These are phyloP conservation scores for Physcomitrellopsis africana DNA, from an alignment of 225 moss, liverwort and hornwort species.

Conservation along the genomic window DNA sequence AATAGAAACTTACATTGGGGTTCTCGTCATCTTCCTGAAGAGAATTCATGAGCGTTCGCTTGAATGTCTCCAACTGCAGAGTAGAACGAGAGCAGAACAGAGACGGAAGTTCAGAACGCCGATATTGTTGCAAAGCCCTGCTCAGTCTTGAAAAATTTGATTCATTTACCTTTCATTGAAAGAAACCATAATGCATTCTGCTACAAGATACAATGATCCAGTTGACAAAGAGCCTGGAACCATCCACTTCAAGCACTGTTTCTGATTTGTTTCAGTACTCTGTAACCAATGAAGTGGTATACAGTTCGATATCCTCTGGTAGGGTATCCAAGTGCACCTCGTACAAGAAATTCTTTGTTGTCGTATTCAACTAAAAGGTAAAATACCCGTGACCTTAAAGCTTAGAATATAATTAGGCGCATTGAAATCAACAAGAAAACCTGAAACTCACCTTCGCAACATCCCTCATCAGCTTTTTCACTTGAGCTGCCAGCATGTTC, in stretches of 20 bases:
- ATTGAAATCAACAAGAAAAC: neutral
- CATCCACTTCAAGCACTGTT: neutral
- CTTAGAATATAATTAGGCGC: neutral
- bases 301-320: too few relatives aligned
- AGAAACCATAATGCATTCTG: neutral
- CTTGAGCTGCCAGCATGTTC: conserved; percentile 61
- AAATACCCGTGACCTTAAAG: neutral
- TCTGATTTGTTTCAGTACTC: neutral
- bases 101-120: neutral
- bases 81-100: conserved; percentile 4
- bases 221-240: neutral
- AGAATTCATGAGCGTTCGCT: conserved; percentile 87
- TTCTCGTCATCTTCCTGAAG: conserved; percentile 78
- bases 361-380: neutral
- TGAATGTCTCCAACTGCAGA: conserved; percentile 78
- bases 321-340: neutral
- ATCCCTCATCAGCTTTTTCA: conserved; percentile 80
- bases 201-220: neutral
- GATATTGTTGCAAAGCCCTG: too few relatives aligned
- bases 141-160: neutral
- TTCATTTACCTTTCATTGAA: neutral
- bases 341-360: neutral
- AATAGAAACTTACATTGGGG: conserved; percentile 39
- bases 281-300: neutral
- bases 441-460: conserved; percentile 64